Base-by-base conservation (phyloP, 2,329 filamentous ascomycete genomes). In the Penicillium freii region DNA sequence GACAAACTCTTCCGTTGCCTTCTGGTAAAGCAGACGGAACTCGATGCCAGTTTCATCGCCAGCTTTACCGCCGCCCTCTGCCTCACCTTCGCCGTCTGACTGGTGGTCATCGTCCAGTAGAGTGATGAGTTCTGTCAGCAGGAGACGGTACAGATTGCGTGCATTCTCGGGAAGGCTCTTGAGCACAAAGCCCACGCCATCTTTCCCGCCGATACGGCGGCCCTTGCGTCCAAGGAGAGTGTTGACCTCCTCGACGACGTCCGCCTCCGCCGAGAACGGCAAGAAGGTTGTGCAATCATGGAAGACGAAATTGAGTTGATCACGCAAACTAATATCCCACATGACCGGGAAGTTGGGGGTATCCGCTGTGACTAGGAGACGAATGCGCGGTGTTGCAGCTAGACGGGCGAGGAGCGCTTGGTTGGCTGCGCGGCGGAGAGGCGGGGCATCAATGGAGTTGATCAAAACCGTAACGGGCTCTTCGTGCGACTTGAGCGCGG, bases 1-100 rank as follows among this genome's bases (percentile, higher is more conserved):
- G 49, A 99, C 94, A 73, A 99, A 97, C 70, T 96, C 92, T 75
- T 97, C 92, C 5, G 93, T 89, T 2, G 94, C 92, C 78, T 96
- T 97, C 72, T 96, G 92, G 71, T 97, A 99, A 62, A 99, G 75
- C 66, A 91, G 87, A 23, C 91, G 83, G 72, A 97, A 97, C 76
- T 97, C 93, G 17, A 99, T 86, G 0, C 90, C 92, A 2, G 85
- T 68, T 27, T 80, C 77, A 39, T 78, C 74, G 17, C 48, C 58
- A 13, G 64, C 56, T 8, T 63, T 72, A 46, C 69, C 69, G 59
- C 69, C 69, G 58, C 46, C 64, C 23, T 67, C 70, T n/a, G 62
- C 73, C 23, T 71, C 81, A 34, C 62, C 58, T 31, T 83, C 82
- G 58, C 86, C 85, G 17, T 79, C 79, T 19, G 75, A 77, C 2